phyloP scores from a whole-genome alignment of 768 basidiomycete genomes.

The Kwoniella sp. region DNA sequence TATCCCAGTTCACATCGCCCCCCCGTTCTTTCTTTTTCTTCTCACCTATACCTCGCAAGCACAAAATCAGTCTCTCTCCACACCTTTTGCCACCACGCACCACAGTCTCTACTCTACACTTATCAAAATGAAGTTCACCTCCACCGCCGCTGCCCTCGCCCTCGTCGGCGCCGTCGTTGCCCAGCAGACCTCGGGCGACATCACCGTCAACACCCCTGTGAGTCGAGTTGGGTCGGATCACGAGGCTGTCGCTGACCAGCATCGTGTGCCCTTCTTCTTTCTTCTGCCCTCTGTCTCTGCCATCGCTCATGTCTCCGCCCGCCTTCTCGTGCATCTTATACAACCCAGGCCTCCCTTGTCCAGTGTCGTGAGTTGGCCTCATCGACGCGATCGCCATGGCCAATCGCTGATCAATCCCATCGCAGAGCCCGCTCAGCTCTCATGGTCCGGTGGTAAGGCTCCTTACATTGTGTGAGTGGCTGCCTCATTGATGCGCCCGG shows the following conservation, averaged over 20 bases:
- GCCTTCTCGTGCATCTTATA: too few relatives aligned
- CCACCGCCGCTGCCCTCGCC: conserved; percentile 15
- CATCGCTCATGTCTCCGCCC: too few relatives aligned
- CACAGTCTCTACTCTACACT: background rate
- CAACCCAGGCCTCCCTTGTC: conserved; percentile 32
- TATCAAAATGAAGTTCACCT: conserved; percentile 25
- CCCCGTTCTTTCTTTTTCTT: conserved; percentile 9
- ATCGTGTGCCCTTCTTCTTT: background rate
- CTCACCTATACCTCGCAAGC: background rate
- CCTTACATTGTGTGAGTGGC: conserved; percentile 41
- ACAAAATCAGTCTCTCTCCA: background rate
- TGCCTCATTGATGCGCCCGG: background rate
- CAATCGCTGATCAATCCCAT: background rate
- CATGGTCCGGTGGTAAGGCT: conserved; percentile 33
- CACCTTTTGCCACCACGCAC: conserved; percentile 4
- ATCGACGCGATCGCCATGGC: background rate
- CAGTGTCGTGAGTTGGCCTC: conserved; percentile 32
- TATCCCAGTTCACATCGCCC: background rate
- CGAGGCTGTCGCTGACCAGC: background rate
- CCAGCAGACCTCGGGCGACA: conserved; percentile 31
- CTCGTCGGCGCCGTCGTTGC: conserved; percentile 33
- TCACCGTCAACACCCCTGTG: conserved; percentile 45
- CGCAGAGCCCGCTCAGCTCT: conserved; percentile 24
- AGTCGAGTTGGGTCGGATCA: too few relatives aligned
- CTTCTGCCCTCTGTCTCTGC: too few relatives aligned